Evolutionary conservation across 768 basidiomycete species (phyloP).

Genomic region (Pluteus cervinus): DNA sequence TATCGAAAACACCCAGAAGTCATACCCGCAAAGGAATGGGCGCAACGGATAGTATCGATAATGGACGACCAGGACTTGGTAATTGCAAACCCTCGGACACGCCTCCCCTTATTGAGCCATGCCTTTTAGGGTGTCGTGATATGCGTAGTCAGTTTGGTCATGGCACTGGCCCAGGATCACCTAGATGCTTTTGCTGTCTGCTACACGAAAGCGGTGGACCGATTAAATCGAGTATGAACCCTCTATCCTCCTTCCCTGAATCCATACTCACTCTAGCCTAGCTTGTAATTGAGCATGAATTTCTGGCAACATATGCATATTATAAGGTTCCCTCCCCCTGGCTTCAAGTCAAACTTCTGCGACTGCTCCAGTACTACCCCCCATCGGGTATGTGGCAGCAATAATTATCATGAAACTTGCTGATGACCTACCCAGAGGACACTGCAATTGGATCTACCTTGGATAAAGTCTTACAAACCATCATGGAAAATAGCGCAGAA

Average conservation of each 20-base stretch:
- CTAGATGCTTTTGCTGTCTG: slow-evolving; percentile 87
- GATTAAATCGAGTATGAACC: slow-evolving; percentile 66
- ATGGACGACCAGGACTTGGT: slow-evolving; percentile 94
- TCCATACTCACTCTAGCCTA: slow-evolving; percentile 20
- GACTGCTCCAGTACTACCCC: slow-evolving; percentile 91
- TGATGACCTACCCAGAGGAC: slow-evolving; percentile 54
- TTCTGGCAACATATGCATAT: slow-evolving; percentile 84
- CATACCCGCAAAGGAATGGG: slow-evolving; percentile 93
- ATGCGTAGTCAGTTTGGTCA: slow-evolving; percentile 88
- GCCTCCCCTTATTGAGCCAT: slow-evolving; percentile 4
- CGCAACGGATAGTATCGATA: slow-evolving; percentile 85
- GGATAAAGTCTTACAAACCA: slow-evolving; percentile 78
- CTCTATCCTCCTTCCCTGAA: background rate
- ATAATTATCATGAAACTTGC: background rate
- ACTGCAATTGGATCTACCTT: slow-evolving; percentile 70
- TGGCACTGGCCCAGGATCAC: slow-evolving; percentile 92
- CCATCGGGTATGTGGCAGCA: slow-evolving; percentile 67
- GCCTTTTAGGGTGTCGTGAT: slow-evolving; percentile 79
- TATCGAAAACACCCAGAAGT: slow-evolving; percentile 97
- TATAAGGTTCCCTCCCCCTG: slow-evolving; percentile 98
- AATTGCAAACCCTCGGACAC: slow-evolving; percentile 12
- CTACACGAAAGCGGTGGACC: slow-evolving; percentile 91
- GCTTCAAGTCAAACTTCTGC: slow-evolving; percentile 94
- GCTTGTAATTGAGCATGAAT: slow-evolving; percentile 91
- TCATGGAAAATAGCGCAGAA: slow-evolving; percentile 89